A percentile compares a stretch with the other conserved stretches of the same genome.
Evolutionary conservation across 345 rosid species (phyloP).

Genomic region (Mercurialis annua): DNA sequence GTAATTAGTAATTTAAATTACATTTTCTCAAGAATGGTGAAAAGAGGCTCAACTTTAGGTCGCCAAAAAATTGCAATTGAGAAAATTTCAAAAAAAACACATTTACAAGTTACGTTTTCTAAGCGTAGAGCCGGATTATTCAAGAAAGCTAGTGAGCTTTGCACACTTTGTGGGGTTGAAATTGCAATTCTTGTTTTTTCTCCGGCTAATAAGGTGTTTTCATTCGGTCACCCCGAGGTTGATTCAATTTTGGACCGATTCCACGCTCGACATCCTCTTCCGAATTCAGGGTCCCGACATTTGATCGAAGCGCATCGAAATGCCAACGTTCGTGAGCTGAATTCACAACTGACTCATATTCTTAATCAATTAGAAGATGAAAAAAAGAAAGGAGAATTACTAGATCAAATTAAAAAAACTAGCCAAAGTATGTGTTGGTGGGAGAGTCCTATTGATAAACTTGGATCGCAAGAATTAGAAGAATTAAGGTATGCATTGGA

Average conservation of each 20-base stretch:
- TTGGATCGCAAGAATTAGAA: slow-evolving; percentile 8
- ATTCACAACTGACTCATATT: slow-evolving; percentile 1
- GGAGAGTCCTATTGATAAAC: slow-evolving; percentile 21
- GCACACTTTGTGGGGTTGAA: slow-evolving; percentile 21
- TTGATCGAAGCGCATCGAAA: slow-evolving; percentile 20
- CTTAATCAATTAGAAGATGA: slow-evolving; percentile 8
- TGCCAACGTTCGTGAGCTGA: slow-evolving; percentile 17
- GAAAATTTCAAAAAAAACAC: slow-evolving; percentile 13
- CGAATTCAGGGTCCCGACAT: not conserved
- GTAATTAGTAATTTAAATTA: too few relatives aligned
- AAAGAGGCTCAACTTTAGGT: slow-evolving; percentile 9
- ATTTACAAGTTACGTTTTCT: slow-evolving; percentile 19
- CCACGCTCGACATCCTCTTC: not conserved
- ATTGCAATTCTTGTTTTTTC: slow-evolving; percentile 16
- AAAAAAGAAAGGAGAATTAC: slow-evolving; percentile 10
- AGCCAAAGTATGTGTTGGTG: slow-evolving; percentile 17
- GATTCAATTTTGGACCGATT: slow-evolving; percentile 12
- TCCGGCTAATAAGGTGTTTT: slow-evolving; percentile 6
- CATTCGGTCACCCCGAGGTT: slow-evolving; percentile 17
- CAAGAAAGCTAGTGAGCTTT: slow-evolving; percentile 22
- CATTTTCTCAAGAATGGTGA: not conserved
- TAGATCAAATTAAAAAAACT: slow-evolving; percentile 3
- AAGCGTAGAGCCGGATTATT: slow-evolving; percentile 18
- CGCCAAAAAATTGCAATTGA: slow-evolving; percentile 9
- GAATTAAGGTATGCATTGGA: slow-evolving; percentile 14